Base-by-base conservation (phyloP, 2,329 filamentous ascomycete species). In the Fusarium humuli region DNA sequence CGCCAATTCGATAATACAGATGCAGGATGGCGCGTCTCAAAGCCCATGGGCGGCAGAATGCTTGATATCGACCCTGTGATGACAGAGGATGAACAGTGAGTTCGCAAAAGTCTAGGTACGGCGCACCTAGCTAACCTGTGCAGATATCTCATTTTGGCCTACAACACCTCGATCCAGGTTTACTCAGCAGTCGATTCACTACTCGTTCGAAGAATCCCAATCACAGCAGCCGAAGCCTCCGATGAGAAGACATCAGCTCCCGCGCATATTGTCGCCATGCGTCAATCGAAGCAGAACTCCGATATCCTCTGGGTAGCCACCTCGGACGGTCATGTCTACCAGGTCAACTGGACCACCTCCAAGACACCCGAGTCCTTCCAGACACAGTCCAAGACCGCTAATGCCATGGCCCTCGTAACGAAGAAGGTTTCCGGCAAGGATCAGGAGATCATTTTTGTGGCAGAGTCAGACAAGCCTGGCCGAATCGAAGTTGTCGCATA, bases 161-260 rank as follows among this genome's bases (percentile, higher is more conserved):
- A 93, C 75, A 87, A 90, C 65, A 90, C 88, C 29, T 91, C 91
- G 12, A 84, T 98, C 57, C 92, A 94, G 77, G 86, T 97, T 27
- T 97, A 96, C 80, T 92, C 92, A 3, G 88, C 93, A 30, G 84
- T 88, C 69, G 94, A 94, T 57, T 98, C 96, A 3, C 87, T 97
- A 52, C 87, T 97, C 23, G 84, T 93, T 47, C 90, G 93, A 71
- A 88, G 90, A 59, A 90, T 98, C 50, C 82, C 87, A 14, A 82
- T 91, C 70, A 76, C 69, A 61, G 73, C 71, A 34, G 62, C 75
- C 40, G 77, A 79, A 49, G 56, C 73, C 30, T 71, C 76, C 7
- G 70, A 72, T 13, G 53, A 74, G 25, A 74, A 73, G 30, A 65
- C 63, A 12, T 58, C 76, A 40, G 65, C 60, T 44, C 60, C 78